Percentiles rank a stretch among this genome's conserved stretches.
Conservation (phyloP, 768 basidiomycete genomes). For the Leccinellum luteum region DNA sequence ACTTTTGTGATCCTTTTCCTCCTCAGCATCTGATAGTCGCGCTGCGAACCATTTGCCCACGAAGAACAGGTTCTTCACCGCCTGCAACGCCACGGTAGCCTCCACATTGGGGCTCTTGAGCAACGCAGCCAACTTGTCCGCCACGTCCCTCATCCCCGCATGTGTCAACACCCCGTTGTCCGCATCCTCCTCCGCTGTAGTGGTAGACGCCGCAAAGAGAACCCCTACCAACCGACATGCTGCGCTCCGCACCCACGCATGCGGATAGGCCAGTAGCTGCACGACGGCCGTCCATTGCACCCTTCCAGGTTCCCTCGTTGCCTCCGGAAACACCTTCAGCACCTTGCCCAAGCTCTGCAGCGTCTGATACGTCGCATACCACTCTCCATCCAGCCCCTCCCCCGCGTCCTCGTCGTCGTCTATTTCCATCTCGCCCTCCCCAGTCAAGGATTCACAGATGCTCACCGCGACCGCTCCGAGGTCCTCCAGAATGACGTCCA, state of each 20-base stretch:
- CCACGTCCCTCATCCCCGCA: conserved; percentile 61
- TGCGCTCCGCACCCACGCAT: conserved; percentile 89
- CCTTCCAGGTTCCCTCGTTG: conserved; percentile 41
- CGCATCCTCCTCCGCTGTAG: neutral
- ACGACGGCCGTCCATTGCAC: conserved; percentile 65
- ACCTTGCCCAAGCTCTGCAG: conserved; percentile 66
- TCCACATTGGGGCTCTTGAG: conserved; percentile 81
- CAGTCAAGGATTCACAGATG: conserved; percentile 11
- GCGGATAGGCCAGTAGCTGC: conserved; percentile 78
- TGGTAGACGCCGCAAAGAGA: conserved; percentile 58
- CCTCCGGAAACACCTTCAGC: conserved; percentile 53
- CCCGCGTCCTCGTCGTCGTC: conserved; percentile 42
- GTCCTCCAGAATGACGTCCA: conserved; percentile 54
- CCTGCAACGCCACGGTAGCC: conserved; percentile 68
- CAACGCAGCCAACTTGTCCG: conserved; percentile 70
- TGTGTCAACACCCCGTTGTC: conserved; percentile 50
- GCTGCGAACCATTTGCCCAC: conserved; percentile 79
- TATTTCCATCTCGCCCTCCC: conserved; percentile 42
- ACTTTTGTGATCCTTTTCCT: conserved; percentile 22
- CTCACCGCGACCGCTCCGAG: conserved; percentile 35
- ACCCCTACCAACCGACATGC: conserved; percentile 73
- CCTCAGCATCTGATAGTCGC: conserved; percentile 32
- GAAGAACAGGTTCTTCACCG: conserved; percentile 92
- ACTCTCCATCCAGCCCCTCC: conserved; percentile 60
- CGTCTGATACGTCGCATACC: conserved; percentile 83